Evolutionary conservation across 2,329 filamentous ascomycete genomes (phyloP).

Genomic region (Fusarium setosum): DNA sequence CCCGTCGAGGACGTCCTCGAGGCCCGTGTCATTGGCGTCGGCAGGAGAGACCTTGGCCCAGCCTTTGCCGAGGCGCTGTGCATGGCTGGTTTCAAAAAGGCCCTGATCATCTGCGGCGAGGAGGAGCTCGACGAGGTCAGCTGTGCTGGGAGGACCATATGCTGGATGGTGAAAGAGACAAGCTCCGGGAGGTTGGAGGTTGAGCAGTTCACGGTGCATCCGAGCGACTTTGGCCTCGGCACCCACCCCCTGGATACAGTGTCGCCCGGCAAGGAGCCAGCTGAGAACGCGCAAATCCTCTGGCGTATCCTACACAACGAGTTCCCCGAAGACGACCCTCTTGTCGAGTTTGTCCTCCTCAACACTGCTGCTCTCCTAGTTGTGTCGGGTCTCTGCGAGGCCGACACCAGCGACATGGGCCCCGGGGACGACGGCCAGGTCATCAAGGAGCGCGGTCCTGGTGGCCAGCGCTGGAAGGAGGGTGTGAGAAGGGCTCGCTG

Average conservation of each 20-base stretch:
- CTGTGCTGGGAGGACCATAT: constrained; percentile 87
- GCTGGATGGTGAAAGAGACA: constrained; percentile 80
- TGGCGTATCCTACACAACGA: constrained; percentile 80
- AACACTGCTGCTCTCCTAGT: constrained; percentile 93
- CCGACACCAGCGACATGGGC: constrained; percentile 83
- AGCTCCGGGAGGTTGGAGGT: constrained; percentile 62
- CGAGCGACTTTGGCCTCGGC: constrained; percentile 87
- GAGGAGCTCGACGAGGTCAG: constrained; percentile 97
- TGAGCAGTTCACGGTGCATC: constrained; percentile 81
- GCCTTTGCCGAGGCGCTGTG: constrained; percentile 89
- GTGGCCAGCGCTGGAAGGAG: constrained; percentile 93
- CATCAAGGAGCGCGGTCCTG: constrained; percentile 84
- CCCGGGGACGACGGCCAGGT: constrained; percentile 83
- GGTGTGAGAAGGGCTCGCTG: constrained; percentile 88
- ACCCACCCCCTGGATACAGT: constrained; percentile 81
- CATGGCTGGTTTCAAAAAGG: constrained; percentile 82
- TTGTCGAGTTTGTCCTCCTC: constrained; percentile 93
- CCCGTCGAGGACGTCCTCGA: constrained; percentile 87
- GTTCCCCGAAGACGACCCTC: constrained; percentile 80
- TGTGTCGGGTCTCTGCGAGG: constrained; percentile 86
- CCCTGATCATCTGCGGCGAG: constrained; percentile 89
- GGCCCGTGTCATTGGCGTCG: constrained; percentile 92
- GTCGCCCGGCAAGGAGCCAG: constrained; percentile 85
- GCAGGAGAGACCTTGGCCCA: constrained; percentile 84
- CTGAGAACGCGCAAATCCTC: constrained; percentile 88